phyloP scores from a whole-genome alignment of 1,139 yeast genomes.

The Zygoascus hellenicus region DNA sequence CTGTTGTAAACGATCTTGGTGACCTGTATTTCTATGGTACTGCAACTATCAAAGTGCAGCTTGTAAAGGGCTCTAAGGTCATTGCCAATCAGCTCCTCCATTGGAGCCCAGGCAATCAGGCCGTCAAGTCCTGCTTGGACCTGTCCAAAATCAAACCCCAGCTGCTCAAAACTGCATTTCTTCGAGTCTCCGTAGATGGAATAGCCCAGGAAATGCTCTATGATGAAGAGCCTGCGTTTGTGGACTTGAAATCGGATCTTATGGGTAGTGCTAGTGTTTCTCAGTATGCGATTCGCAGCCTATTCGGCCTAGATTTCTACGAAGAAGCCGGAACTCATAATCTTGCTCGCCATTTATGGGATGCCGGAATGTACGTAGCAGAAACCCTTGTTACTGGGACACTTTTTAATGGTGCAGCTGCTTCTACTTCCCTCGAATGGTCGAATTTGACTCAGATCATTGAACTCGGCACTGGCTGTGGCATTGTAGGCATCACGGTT shows the following conservation, averaged over 20 bases:
- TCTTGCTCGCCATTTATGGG: constrained; percentile 21
- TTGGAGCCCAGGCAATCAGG: constrained; percentile 8
- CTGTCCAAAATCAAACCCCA: neutral
- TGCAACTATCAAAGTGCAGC: constrained; percentile 10
- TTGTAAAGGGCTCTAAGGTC: neutral
- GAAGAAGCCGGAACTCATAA: constrained; percentile 18
- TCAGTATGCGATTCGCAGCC: neutral
- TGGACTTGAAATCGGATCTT: neutral
- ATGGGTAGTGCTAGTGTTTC: neutral
- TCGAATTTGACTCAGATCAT: constrained; percentile 9
- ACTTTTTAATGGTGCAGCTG: neutral
- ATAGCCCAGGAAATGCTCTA: constrained; percentile 1
- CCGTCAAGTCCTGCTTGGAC: constrained; percentile 1
- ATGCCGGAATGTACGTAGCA: constrained; percentile 16
- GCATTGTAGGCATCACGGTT: constrained; percentile 17
- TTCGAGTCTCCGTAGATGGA: neutral
- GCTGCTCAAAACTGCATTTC: neutral
- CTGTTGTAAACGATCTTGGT: constrained; percentile 33
- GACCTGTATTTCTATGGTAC: constrained; percentile 30
- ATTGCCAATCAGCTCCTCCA: neutral
- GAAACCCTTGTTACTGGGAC: neutral
- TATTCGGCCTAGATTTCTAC: constrained; percentile 9
- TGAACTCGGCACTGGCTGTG: constrained; percentile 22
- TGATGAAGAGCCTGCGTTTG: constrained; percentile 5
- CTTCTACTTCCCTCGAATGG: neutral